Conservation (phyloP, 2,329 filamentous ascomycete species). For the Xylariaceae sp. region DNA sequence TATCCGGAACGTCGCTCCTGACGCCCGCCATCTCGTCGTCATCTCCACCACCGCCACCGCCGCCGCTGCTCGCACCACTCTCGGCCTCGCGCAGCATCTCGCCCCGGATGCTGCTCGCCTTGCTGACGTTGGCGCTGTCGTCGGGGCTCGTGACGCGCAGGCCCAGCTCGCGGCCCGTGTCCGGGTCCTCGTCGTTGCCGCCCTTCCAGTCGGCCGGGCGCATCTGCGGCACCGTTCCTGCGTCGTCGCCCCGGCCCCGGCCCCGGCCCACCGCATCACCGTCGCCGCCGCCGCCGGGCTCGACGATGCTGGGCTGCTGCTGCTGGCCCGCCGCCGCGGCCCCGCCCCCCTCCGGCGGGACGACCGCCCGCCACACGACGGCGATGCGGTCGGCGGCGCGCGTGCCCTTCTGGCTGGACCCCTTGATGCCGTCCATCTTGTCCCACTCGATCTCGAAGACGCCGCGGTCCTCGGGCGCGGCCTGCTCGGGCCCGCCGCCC, state of each 20-base stretch:
- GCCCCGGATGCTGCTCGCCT: constrained; percentile 60
- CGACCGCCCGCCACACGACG: constrained; percentile 67
- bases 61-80: background rate
- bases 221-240: constrained; percentile 62
- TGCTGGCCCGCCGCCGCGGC: constrained; percentile 52
- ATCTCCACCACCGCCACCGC: constrained; percentile 7
- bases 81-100: constrained; percentile 10
- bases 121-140: constrained; percentile 59
- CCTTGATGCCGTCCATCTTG: constrained; percentile 89
- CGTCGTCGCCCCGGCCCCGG: constrained; percentile 46
- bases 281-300: no score
- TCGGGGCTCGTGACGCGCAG: constrained; percentile 56
- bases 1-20: constrained; percentile 8
- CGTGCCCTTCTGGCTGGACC: constrained; percentile 73
- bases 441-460: constrained; percentile 54
- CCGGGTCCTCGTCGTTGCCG: constrained; percentile 36
- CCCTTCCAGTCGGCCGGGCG: constrained; percentile 70
- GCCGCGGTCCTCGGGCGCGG: constrained; percentile 58
- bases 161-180: constrained; percentile 57
- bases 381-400: constrained; percentile 73
- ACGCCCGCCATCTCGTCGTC: constrained; percentile 18
- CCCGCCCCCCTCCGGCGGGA: constrained; percentile 13
- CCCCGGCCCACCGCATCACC: constrained; percentile 19
- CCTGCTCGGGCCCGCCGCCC: constrained; percentile 66
- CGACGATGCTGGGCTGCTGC: constrained; percentile 56